Evolutionary conservation across 2,329 filamentous ascomycete genomes (phyloP).

Genomic region (Fusarium hostae): DNA sequence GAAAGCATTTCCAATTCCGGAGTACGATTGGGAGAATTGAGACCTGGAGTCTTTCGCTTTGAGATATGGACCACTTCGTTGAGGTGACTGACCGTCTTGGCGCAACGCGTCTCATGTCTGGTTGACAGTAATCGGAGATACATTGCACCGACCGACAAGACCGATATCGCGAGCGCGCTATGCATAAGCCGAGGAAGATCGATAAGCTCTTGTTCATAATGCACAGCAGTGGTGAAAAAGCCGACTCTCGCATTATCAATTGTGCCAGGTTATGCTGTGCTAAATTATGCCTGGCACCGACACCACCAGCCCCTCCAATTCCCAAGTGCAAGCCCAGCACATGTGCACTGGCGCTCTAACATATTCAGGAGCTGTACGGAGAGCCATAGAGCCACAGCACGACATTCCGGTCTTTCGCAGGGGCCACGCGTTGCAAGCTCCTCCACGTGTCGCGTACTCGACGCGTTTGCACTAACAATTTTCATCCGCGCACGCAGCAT

Average conservation of each 20-base stretch:
- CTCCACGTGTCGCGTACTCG: neutral
- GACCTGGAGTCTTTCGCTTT: neutral
- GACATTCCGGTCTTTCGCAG: rapidly evolving
- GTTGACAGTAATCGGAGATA: neutral
- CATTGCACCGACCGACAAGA: neutral
- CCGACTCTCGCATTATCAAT: neutral
- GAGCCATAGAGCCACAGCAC: no score
- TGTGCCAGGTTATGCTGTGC: neutral
- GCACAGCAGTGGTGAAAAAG: neutral
- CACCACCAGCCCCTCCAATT: neutral
- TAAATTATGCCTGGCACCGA: neutral
- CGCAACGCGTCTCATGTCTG: no score
- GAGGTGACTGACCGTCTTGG: neutral
- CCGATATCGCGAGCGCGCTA: no score
- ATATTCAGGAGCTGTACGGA: neutral
- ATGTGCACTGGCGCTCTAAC: neutral
- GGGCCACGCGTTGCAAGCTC: neutral
- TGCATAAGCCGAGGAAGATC: neutral
- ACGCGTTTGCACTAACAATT: neutral
- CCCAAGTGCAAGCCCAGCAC: neutral
- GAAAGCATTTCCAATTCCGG: constrained; percentile 49
- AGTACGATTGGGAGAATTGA: constrained; percentile 47
- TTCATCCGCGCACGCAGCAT: neutral
- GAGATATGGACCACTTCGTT: neutral
- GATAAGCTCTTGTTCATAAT: neutral